Base-by-base conservation (phyloP, 306 rosid genomes). In the Cucurbita moschata region DNA sequence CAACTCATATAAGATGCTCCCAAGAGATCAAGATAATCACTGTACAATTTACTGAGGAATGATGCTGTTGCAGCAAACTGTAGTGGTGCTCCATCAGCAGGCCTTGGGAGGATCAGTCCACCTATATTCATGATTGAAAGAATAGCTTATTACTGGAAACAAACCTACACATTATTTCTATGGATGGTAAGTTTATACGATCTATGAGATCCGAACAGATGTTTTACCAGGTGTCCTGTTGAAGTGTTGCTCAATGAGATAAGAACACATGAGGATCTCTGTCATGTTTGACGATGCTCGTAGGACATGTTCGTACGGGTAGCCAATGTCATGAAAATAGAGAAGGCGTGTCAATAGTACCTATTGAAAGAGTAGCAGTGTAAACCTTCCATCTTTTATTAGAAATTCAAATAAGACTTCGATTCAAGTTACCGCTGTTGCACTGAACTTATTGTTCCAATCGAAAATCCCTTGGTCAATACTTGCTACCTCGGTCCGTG, bases 1-100 rank as follows among this genome's bases (percentile, higher is more conserved):
- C 96, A 86, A 46, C 58, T 81, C 76, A 79, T 79, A 47, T 85
- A 77, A 3, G 88, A 76, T 40, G 71, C 53, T 38, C 67, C 79
- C 74, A 82, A 77, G 81, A 85, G 90, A 68, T 82, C 81, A 60
- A 84, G 95, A 82, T 92, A 92, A 78, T 92, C 96, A 4, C 91
- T 78, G 70, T 82, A 90, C 78, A 90, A 78, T 85, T 88, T 88
- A 71, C 88, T 81, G 54, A 90, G 88, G 75, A 92, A 88, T 61
- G 98, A 86, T 68, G 96, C 85, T 55, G 96, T 90, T 72, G 90
- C 92, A 60, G 91, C 91, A 76, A 83, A 87, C 71, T 90, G 88
- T 51, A 90, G 92, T 40, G 81, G 70, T 65, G 75, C 78, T 47
- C 61, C 96, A 70, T 77, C 67, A 58, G 66, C 72, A 50, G 85